A percentile compares a stretch with the other conserved stretches of the same genome.
Conservation (phyloP, 2,329 filamentous ascomycete species). For the Alternaria burnsii region DNA sequence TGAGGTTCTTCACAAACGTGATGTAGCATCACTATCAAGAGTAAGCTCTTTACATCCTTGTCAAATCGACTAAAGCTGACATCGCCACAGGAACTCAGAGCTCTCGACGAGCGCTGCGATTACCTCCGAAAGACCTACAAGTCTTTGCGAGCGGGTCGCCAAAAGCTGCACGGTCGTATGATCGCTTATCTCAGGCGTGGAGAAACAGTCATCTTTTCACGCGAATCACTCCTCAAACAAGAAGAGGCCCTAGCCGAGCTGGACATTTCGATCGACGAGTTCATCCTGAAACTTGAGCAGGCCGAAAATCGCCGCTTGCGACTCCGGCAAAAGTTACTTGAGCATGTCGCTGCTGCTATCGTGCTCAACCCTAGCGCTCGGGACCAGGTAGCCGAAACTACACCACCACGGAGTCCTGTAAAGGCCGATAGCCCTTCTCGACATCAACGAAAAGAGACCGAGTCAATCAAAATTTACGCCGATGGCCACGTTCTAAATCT, state of each 20-base stretch:
- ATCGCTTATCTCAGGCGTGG: slow-evolving; percentile 79
- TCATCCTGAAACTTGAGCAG: slow-evolving; percentile 80
- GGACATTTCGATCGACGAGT: slow-evolving; percentile 80
- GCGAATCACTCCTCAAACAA: slow-evolving; percentile 79
- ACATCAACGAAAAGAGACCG: slow-evolving; percentile 49
- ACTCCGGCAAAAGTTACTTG: slow-evolving; percentile 80
- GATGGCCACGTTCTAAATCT: slow-evolving; percentile 53
- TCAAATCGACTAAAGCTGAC: slow-evolving; percentile 26
- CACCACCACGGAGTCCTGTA: slow-evolving; percentile 51
- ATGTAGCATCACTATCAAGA: slow-evolving; percentile 64
- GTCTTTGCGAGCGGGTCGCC: slow-evolving; percentile 76
- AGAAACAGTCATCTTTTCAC: slow-evolving; percentile 74
- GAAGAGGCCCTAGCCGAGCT: slow-evolving; percentile 81
- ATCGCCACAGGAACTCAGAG: slow-evolving; percentile 70
- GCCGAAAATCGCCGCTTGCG: slow-evolving; percentile 79
- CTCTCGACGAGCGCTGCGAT: slow-evolving; percentile 79
- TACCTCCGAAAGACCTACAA: slow-evolving; percentile 80
- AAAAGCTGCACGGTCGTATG: slow-evolving; percentile 78
- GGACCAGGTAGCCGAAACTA: slow-evolving; percentile 43
- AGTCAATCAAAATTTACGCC: slow-evolving; percentile 56
- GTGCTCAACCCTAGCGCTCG: slow-evolving; percentile 44
- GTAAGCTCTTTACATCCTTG: slow-evolving; percentile 49
- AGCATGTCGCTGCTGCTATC: slow-evolving; percentile 77
- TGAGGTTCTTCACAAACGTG: slow-evolving; percentile 51
- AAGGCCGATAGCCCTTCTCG: slow-evolving; percentile 48